These are phyloP conservation scores for Candida palmyrensis DNA, from an alignment of 805 yeast species.

Conservation along the genomic window DNA sequence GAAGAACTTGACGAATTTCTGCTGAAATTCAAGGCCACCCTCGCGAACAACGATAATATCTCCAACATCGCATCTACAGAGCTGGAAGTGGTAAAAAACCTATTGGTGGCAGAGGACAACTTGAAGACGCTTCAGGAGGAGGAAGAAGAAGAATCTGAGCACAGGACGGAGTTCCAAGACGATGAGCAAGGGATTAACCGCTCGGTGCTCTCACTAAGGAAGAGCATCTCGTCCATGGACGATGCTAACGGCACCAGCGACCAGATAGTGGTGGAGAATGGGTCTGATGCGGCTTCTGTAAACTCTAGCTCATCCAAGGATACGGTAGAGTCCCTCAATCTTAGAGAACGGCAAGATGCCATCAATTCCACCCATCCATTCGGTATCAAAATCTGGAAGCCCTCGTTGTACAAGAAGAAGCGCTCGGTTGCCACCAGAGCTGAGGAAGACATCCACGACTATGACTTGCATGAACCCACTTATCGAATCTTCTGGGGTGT, in stretches of 20 bases:
- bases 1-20: not conserved
- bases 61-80: slow-evolving; percentile 6
- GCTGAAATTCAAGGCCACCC: slow-evolving; percentile 1
- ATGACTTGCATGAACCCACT: slow-evolving; percentile 39
- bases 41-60: not conserved
- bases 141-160: not conserved
- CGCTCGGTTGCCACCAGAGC: slow-evolving; percentile 91
- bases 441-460: slow-evolving; percentile 88
- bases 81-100: slow-evolving; percentile 9
- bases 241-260: slow-evolving; percentile 13
- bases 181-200: slow-evolving; percentile 6
- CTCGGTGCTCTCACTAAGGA: too few species aligned
- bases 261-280: slow-evolving; percentile 11
- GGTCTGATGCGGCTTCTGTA: slow-evolving; percentile 20
- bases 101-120: slow-evolving; percentile 19
- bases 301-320: slow-evolving; percentile 29
- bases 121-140: slow-evolving; percentile 5
- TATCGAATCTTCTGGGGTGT: slow-evolving; percentile 59
- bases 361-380: slow-evolving; percentile 96
- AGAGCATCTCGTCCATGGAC: slow-evolving; percentile 10
- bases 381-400: slow-evolving; percentile 98
- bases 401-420: slow-evolving; percentile 88
- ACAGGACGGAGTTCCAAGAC: slow-evolving; percentile 8
- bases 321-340: slow-evolving; percentile 77
- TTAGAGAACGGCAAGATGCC: slow-evolving; percentile 91